Evolutionary conservation across 139 green algal species (phyloP).

Genomic region (Auxenochlorella pyrenoidosa): DNA sequence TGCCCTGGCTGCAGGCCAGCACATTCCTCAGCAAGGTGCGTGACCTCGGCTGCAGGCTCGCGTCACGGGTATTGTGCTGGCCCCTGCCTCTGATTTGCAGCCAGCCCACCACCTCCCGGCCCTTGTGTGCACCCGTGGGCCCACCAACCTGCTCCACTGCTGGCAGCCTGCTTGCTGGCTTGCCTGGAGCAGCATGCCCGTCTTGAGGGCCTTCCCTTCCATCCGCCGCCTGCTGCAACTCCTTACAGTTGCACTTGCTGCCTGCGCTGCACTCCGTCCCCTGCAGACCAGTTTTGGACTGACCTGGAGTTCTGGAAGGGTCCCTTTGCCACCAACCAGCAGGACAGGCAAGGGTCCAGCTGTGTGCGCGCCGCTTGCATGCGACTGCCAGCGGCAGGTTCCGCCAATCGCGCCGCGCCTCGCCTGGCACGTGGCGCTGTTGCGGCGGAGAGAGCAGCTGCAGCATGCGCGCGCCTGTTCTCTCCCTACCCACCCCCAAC

Average conservation of each 20-base stretch:
- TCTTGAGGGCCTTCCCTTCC: too few relatives aligned
- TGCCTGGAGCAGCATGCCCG: neutral
- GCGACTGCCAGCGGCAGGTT: too few relatives aligned
- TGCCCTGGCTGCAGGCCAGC: neutral
- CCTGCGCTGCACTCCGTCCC: neutral
- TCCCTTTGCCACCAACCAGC: neutral
- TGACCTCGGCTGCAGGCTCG: too few relatives aligned
- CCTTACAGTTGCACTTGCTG: neutral
- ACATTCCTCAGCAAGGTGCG: neutral
- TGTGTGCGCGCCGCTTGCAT: too few relatives aligned
- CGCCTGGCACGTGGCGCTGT: too few relatives aligned
- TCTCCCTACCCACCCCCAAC: too few relatives aligned
- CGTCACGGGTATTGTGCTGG: neutral
- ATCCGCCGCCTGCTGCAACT: too few relatives aligned
- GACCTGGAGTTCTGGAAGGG: constrained; percentile 9
- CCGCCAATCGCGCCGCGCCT: too few relatives aligned
- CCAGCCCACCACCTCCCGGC: neutral
- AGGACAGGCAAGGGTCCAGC: neutral
- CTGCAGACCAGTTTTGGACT: neutral
- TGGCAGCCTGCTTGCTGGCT: neutral
- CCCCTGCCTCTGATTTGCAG: neutral
- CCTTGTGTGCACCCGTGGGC: too few relatives aligned
- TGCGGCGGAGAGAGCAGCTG: too few relatives aligned
- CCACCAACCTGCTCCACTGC: neutral
- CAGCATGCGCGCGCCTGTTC: too few relatives aligned